Evolutionary conservation across 2,329 filamentous ascomycete species (phyloP).

Genomic region (Penicillium sclerotigenum): DNA sequence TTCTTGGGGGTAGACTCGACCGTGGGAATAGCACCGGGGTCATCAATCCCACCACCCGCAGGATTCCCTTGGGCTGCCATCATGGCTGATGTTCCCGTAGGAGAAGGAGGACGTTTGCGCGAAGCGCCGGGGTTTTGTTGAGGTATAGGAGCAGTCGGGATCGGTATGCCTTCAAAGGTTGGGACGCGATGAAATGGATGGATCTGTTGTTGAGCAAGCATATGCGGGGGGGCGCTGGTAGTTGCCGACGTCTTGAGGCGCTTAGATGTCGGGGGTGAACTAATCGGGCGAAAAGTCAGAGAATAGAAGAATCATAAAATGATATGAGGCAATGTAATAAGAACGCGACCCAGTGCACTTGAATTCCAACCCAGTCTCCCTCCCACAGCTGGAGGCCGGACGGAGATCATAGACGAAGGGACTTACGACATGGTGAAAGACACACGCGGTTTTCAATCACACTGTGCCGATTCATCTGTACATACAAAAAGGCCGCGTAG

Average conservation of each 20-base stretch:
- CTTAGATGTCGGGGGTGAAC: constrained; percentile 43
- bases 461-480: constrained; percentile 39
- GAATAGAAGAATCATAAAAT: constrained; percentile 5
- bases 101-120: constrained; percentile 46
- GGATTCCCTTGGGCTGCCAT: constrained; percentile 35
- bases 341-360: constrained; percentile 13
- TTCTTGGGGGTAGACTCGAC: constrained; percentile 53
- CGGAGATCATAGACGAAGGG: constrained; percentile 28
- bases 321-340: constrained; percentile 5
- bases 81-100: constrained; percentile 36
- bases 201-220: constrained; percentile 39
- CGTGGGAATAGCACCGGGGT: constrained; percentile 24
- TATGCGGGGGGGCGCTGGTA: constrained; percentile 35
- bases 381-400: constrained; percentile 17
- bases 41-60: constrained; percentile 30
- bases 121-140: constrained; percentile 32
- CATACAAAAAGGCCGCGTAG: constrained; percentile 34
- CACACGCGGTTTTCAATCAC: constrained; percentile 35
- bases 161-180: constrained; percentile 41
- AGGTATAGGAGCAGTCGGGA: constrained; percentile 36
- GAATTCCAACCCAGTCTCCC: constrained; percentile 21
- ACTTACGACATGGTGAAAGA: constrained; percentile 44
- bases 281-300: constrained; percentile 17
- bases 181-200: constrained; percentile 36
- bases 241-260: constrained; percentile 42